Conservation (phyloP, 192 early-diverging fungal species). For the Pilaira anomala region DNA sequence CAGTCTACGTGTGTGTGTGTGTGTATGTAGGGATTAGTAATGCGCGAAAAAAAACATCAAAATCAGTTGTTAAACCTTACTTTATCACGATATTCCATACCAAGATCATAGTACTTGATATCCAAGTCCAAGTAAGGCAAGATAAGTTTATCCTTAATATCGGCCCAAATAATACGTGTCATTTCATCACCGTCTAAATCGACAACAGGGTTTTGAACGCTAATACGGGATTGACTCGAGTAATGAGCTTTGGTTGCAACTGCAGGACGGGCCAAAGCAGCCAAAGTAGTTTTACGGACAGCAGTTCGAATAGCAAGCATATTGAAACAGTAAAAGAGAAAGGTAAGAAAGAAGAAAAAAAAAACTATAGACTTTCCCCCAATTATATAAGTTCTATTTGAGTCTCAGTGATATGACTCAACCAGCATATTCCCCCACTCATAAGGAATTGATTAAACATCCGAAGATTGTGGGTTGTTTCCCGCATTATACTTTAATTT, state of each 20-base stretch:
- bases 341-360: not conserved
- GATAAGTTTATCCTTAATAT: constrained; percentile 92
- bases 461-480: no score
- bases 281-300: not conserved
- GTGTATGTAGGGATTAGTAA: no score
- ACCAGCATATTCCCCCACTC: no score
- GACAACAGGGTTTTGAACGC: constrained; percentile 90
- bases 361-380: not conserved
- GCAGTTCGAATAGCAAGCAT: constrained; percentile 12
- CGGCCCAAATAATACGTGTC: constrained; percentile 95
- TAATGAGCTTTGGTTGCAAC: constrained; percentile 8
- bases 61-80: constrained; percentile 36
- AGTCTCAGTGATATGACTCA: no score
- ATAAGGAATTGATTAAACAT: no score
- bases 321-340: not conserved
- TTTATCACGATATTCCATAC: constrained; percentile 91
- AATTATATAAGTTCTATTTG: not conserved
- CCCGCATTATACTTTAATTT: no score
- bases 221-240: constrained; percentile 54
- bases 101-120: constrained; percentile 98
- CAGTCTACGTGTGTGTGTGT: constrained; percentile 35
- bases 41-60: not conserved
- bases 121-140: constrained; percentile 84
- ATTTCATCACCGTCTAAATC: constrained; percentile 98
- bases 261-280: constrained; percentile 12